These are phyloP conservation scores for Cystobasidiaceae sp. DNA, from an alignment of 1,284 basidiomycete species.

Conservation along the genomic window DNA sequence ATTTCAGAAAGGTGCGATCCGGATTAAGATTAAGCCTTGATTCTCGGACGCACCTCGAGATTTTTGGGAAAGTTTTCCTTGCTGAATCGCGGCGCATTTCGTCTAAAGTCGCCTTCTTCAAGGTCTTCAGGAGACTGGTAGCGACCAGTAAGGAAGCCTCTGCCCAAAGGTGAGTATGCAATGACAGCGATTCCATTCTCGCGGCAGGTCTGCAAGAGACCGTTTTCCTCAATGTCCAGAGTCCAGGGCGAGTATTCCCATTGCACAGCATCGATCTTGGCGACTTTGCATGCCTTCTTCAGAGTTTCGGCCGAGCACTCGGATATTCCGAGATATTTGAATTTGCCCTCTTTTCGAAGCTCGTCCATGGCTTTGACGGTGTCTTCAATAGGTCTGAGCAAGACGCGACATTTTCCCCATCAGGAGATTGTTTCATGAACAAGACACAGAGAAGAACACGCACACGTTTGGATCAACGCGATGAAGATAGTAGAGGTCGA, in stretches of 20 bases:
- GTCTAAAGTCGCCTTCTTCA: constrained; percentile 53
- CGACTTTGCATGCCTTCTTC: constrained; percentile 55
- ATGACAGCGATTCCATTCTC: constrained; percentile 52
- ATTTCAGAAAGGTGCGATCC: background rate
- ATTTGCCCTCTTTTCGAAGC: constrained; percentile 56
- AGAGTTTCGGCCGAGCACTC: constrained; percentile 59
- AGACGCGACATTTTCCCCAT: background rate
- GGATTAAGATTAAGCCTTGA: background rate
- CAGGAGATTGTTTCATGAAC: background rate
- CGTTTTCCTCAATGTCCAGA: constrained; percentile 46
- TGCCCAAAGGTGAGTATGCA: constrained; percentile 60
- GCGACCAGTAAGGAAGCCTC: constrained; percentile 61
- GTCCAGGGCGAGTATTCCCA: constrained; percentile 59
- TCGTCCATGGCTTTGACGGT: constrained; percentile 49
- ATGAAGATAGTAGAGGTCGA: constrained; percentile 26
- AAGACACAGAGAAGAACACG: background rate
- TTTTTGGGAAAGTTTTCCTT: constrained; percentile 57
- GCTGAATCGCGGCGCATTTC: constrained; percentile 20
- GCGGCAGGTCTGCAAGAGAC: constrained; percentile 47
- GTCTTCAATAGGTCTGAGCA: constrained; percentile 50
- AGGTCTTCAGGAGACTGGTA: constrained; percentile 55
- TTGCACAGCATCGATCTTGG: constrained; percentile 57
- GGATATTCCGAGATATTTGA: constrained; percentile 59
- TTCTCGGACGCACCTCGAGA: constrained; percentile 43
- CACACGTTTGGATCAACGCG: constrained; percentile 18